These are phyloP conservation scores for Colletotrichum filicis DNA, from an alignment of 2,329 filamentous ascomycete species.

Conservation along the genomic window DNA sequence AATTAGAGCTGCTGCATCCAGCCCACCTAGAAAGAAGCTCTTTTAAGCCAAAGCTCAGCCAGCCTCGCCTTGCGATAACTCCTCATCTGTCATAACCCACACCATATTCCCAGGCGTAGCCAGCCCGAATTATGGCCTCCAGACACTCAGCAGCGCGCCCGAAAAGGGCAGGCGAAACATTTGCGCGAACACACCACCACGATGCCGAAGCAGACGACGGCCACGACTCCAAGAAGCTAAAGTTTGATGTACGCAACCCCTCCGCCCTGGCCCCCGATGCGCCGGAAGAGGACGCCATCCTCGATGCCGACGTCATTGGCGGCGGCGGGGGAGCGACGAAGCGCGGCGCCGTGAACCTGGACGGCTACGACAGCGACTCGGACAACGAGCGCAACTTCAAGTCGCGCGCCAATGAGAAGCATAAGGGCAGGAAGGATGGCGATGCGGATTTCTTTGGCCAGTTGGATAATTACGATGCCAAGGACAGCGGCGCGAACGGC, in stretches of 20 bases:
- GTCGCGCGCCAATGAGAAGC: conserved; percentile 72
- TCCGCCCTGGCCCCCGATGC: conserved; percentile 89
- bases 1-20: conserved; percentile 22
- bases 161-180: conserved; percentile 85
- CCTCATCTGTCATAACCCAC: conserved; percentile 3
- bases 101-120: not conserved
- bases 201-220: conserved; percentile 56
- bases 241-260: conserved; percentile 95
- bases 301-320: conserved; percentile 94
- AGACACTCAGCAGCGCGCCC: conserved; percentile 76
- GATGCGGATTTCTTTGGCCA: conserved; percentile 62
- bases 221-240: conserved; percentile 77
- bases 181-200: conserved; percentile 78
- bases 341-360: conserved; percentile 93
- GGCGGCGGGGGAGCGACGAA: conserved; percentile 80
- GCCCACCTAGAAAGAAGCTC: conserved; percentile 20
- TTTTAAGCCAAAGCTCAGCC: conserved; percentile 12
- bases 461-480: conserved; percentile 65
- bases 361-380: conserved; percentile 96
- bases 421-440: conserved; percentile 51
- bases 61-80: not conserved
- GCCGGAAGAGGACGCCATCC: conserved; percentile 76
- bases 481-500: conserved; percentile 50
- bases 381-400: conserved; percentile 86
- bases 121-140: conserved; percentile 59